A percentile compares a stretch with the other conserved stretches of the same genome.
phyloP scores from a whole-genome alignment of 495 filamentous ascomycete genomes.

The Neurospora sp. region DNA sequence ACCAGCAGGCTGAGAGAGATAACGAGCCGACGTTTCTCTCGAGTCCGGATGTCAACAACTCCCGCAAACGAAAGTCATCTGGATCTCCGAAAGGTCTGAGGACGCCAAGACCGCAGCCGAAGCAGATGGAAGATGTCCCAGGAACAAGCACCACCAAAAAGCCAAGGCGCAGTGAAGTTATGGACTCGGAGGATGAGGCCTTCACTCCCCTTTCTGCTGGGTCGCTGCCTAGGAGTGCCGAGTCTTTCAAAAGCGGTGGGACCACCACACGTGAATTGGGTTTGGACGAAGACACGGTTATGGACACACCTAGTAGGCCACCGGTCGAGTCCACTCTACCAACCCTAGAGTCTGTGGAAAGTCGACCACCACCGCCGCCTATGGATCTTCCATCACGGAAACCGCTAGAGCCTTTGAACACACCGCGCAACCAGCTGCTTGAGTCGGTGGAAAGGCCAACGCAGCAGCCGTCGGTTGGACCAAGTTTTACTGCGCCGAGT shows the following conservation, averaged over 20 bases:
- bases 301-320: conserved; percentile 1
- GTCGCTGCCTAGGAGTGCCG: background rate
- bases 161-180: conserved; percentile 18
- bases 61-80: background rate
- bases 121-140: background rate
- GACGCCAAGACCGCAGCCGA: background rate
- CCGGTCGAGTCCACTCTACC: background rate
- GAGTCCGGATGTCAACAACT: background rate
- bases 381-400: background rate
- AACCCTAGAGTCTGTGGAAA: background rate
- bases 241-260: background rate
- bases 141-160: conserved; percentile 7
- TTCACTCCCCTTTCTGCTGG: conserved; percentile 16
- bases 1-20: background rate
- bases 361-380: background rate
- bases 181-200: conserved; percentile 43
- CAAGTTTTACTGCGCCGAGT: background rate
- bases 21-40: background rate
- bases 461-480: background rate
- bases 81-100: background rate
- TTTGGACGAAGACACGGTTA: conserved; percentile 1
- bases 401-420: background rate
- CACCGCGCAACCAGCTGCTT: background rate
- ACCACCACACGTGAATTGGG: conserved; percentile 9
- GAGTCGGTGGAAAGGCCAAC: background rate